Evolutionary conservation across 1,284 basidiomycete species (phyloP), one percentile per base, ranked within the genome.

Genomic region (Amylostereum areolatum): DNA sequence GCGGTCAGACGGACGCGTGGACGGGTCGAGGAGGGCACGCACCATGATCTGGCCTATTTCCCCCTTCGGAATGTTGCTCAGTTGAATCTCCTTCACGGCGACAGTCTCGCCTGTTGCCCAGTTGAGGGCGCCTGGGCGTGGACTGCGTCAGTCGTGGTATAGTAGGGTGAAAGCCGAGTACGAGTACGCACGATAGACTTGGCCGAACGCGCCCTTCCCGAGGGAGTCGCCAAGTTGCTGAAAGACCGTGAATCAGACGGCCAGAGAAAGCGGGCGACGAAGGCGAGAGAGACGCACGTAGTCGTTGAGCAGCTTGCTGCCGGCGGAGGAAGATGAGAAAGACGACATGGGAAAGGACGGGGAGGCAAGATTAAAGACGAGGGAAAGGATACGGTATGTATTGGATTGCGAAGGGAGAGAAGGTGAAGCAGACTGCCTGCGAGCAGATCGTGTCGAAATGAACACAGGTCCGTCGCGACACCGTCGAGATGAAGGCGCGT

Each of bases 11-110:
- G 39, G 33, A 46, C 41, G 42, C 52, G 50, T 55, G 18, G 49
- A 29, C 24, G 43, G 34, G n/a, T 2, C 18, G 31, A 9, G 6
- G 32, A 12, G 3, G 29, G n/a, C 31, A 72, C 81, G 58, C 61
- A 91, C 92, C 96, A 98, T 98, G 63, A 99, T 97, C 68, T 98
- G 94, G 24, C 90, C 88, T 46, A 98, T 79, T 64, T 97, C 92
- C 44, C 85, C 82, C 64, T 92, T 90, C 2, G 95, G 92, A 51
- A 99, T 95, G 66, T 93, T 93, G 64, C 83, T 86, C 53, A 99
- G 73, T 61, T 92, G 87, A 62, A 95, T 95, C 67, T 92, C 93
- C 78, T 96, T 98, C 63, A 95, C 88, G 5, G 93, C 93, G 32
- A 97, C 93, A 1, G 93, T 95, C 72, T 97, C 94, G 43, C 95